Percentiles rank a stretch among this genome's conserved stretches.
phyloP scores from a whole-genome alignment of 129 eudicot species.

The Tanacetum coccineum region DNA sequence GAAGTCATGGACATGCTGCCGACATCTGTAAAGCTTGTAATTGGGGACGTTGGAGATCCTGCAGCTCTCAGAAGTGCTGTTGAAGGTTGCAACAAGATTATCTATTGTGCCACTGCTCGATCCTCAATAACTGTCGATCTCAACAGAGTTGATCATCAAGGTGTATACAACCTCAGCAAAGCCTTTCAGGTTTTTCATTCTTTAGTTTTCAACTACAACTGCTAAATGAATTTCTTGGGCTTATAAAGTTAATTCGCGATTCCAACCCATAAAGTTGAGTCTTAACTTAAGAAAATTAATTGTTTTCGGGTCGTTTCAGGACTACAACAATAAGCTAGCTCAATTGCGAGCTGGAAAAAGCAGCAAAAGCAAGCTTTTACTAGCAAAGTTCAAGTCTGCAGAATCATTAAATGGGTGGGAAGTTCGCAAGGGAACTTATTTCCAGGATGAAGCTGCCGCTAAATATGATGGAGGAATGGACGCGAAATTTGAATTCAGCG shows the following conservation, averaged over 20 bases:
- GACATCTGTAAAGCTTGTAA: constrained; percentile 80
- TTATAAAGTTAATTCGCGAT: too few species aligned
- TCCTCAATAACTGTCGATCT: constrained; percentile 96
- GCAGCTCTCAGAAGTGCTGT: constrained; percentile 58
- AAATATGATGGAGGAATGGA: constrained; percentile 98
- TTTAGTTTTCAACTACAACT: neutral
- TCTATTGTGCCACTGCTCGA: constrained; percentile 96
- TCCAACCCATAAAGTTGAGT: too few species aligned
- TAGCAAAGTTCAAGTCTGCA: constrained; percentile 88
- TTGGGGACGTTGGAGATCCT: constrained; percentile 96
- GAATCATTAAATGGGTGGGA: constrained; percentile 88
- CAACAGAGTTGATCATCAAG: constrained; percentile 84
- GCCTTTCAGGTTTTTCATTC: constrained; percentile 73
- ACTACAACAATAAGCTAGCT: constrained; percentile 91
- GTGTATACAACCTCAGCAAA: constrained; percentile 90
- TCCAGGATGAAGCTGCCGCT: constrained; percentile 70
- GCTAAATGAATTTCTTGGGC: neutral
- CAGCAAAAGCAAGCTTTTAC: constrained; percentile 96
- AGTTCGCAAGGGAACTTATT: constrained; percentile 83
- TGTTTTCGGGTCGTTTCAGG: constrained; percentile 35
- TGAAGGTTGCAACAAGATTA: constrained; percentile 89
- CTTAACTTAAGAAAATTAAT: neutral
- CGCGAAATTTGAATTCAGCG: constrained; percentile 78
- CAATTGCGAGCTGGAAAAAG: constrained; percentile 95
- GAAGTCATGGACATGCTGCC: constrained; percentile 86